Conservation (phyloP, 1,284 basidiomycete species). For the Rhodotorula sp. region DNA sequence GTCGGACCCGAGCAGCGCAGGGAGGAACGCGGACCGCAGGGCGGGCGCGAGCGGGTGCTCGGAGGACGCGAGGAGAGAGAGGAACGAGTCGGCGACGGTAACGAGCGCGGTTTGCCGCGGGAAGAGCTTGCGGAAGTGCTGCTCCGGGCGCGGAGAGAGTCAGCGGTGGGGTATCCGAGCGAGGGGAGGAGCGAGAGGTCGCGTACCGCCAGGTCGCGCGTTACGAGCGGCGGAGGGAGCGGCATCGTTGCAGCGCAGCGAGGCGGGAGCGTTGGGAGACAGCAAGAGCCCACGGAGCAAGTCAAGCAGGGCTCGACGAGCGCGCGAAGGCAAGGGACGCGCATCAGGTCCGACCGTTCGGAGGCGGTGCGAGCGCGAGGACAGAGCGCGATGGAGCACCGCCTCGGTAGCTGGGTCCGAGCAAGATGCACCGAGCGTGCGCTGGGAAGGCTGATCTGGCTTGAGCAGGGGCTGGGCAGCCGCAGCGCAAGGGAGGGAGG, state of each 20-base stretch:
- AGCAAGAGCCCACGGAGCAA: background rate
- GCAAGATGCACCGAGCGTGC: too few species aligned
- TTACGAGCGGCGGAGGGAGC: slow-evolving; percentile 10
- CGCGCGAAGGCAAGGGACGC: background rate
- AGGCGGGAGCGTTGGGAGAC: too few species aligned
- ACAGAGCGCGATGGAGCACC: too few species aligned
- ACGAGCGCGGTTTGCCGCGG: slow-evolving; percentile 13
- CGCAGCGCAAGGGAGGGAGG: too few species aligned
- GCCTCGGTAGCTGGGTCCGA: too few species aligned
- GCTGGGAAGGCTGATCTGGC: too few species aligned
- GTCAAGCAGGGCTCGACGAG: background rate
- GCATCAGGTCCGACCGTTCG: too few species aligned
- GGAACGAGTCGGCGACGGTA: slow-evolving; percentile 16
- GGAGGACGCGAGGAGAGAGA: slow-evolving; percentile 22
- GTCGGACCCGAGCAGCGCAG: slow-evolving; percentile 23
- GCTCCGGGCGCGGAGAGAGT: background rate
- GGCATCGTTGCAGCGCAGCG: background rate
- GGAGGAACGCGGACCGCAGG: slow-evolving; percentile 31
- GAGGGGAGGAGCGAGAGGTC: background rate
- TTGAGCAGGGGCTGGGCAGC: too few species aligned
- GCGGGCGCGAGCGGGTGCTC: slow-evolving; percentile 3
- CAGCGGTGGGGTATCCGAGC: background rate
- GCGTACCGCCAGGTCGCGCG: slow-evolving; percentile 29
- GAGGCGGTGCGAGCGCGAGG: background rate
- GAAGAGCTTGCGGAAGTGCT: slow-evolving; percentile 31